Percentiles rank a stretch among this genome's conserved stretches.
Evolutionary conservation across 495 filamentous ascomycete genomes (phyloP).

Genomic region (Hyaloscypha hepaticicola): DNA sequence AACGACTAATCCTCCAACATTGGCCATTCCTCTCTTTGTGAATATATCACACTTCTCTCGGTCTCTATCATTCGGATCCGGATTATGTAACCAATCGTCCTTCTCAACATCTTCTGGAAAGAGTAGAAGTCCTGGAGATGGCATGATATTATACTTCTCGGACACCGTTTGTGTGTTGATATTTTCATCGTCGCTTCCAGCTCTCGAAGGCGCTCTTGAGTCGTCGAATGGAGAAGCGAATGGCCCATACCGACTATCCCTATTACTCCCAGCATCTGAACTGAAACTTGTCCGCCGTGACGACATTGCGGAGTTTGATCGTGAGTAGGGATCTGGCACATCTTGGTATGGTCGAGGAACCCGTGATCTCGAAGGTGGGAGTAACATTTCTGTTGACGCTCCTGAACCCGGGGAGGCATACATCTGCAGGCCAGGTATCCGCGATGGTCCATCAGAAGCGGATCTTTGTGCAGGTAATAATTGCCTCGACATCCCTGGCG

Average conservation of each 20-base stretch:
- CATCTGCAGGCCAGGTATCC: slow-evolving; percentile 1
- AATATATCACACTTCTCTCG: slow-evolving; percentile 64
- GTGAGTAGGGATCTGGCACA: slow-evolving; percentile 17
- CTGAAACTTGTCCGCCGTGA: slow-evolving; percentile 64
- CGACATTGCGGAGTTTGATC: slow-evolving; percentile 40
- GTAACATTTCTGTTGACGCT: slow-evolving; percentile 31
- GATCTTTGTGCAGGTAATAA: slow-evolving; percentile 24
- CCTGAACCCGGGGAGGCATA: slow-evolving; percentile 18
- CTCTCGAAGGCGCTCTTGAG: slow-evolving; percentile 58
- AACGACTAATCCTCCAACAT: slow-evolving; percentile 63
- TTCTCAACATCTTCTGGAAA: slow-evolving; percentile 79
- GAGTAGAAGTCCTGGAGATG: slow-evolving; percentile 65
- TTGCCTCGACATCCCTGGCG: slow-evolving; percentile 23
- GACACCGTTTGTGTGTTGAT: slow-evolving; percentile 76
- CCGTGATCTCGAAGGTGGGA: slow-evolving; percentile 28
- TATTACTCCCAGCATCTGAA: slow-evolving; percentile 50
- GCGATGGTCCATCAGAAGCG: neutral
- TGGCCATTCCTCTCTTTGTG: slow-evolving; percentile 62
- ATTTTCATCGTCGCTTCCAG: slow-evolving; percentile 63
- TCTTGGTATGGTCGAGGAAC: slow-evolving; percentile 27
- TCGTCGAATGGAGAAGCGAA: slow-evolving; percentile 56
- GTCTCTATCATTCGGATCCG: slow-evolving; percentile 64
- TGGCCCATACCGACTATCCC: slow-evolving; percentile 51
- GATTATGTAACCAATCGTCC: slow-evolving; percentile 75
- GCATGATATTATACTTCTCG: slow-evolving; percentile 76